Conservation (phyloP, 108 stramenopile genomes). For the Aurantiochytrium sp. region DNA sequence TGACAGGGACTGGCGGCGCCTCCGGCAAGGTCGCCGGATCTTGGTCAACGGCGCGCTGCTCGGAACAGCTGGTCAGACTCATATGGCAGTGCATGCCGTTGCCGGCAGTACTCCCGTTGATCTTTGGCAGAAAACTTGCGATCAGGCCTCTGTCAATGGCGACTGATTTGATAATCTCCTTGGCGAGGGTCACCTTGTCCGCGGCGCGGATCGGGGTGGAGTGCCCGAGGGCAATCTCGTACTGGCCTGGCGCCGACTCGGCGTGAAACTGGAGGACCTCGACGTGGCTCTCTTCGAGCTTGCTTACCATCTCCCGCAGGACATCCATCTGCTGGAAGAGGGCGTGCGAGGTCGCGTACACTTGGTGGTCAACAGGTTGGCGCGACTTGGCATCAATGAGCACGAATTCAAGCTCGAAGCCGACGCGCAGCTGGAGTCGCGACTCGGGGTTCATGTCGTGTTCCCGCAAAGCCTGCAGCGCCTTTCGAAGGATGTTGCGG, state of each 20-base stretch:
- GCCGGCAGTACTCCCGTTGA: not conserved
- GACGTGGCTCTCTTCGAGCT: not conserved
- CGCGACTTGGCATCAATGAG: not conserved
- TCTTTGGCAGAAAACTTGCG: not conserved
- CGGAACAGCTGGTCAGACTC: not conserved
- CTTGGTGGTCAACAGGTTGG: not conserved
- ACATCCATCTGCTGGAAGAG: not conserved
- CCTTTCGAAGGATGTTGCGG: not conserved
- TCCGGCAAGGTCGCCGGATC: no score
- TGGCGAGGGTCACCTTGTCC: not conserved
- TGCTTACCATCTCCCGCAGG: not conserved
- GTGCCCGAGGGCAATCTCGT: not conserved
- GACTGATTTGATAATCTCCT: not conserved
- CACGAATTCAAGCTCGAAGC: not conserved
- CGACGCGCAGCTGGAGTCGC: not conserved
- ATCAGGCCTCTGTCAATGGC: not conserved
- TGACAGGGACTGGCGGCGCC: not conserved
- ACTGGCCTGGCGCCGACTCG: constrained; percentile 11
- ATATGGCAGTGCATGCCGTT: constrained; percentile 13
- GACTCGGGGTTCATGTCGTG: no score
- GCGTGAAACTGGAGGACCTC: not conserved
- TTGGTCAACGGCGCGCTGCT: no score
- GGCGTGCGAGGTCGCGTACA: not conserved
- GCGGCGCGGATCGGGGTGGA: not conserved
- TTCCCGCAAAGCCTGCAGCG: not conserved